These are phyloP conservation scores for Dissophora globulifera DNA, from an alignment of 192 early-diverging fungal species.

Conservation along the genomic window DNA sequence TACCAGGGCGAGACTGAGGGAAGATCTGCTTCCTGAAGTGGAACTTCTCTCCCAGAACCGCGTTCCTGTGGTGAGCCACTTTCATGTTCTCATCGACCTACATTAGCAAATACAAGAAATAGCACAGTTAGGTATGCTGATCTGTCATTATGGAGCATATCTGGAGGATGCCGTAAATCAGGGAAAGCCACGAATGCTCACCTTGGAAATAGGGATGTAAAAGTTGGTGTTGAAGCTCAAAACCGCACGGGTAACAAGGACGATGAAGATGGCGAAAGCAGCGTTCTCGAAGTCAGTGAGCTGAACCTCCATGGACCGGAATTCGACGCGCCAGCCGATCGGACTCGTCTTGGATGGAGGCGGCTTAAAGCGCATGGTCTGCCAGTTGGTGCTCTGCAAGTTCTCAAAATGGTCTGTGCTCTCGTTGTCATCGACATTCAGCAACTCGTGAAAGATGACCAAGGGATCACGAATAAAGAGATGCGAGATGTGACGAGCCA, in stretches of 20 bases:
- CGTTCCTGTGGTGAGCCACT: slow-evolving; percentile 84
- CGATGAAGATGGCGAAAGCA: slow-evolving; percentile 93
- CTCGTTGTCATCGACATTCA: slow-evolving; percentile 85
- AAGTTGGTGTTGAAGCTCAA: slow-evolving; percentile 91
- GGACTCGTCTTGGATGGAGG: slow-evolving; percentile 85
- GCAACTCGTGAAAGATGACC: slow-evolving; percentile 91
- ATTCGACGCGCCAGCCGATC: slow-evolving; percentile 99
- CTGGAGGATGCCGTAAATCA: too few relatives aligned
- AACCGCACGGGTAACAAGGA: slow-evolving; percentile 89
- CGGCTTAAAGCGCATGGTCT: slow-evolving; percentile 98
- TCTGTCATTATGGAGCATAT: too few relatives aligned
- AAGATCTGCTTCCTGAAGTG: slow-evolving; percentile 91
- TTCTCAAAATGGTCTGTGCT: slow-evolving; percentile 99
- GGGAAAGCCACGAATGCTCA: slow-evolving; percentile 35
- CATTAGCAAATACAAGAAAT: neutral
- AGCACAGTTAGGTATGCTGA: neutral
- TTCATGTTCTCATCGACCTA: slow-evolving; percentile 95
- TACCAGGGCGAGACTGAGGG: slow-evolving; percentile 56
- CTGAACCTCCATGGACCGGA: slow-evolving; percentile 97
- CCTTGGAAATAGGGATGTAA: slow-evolving; percentile 96
- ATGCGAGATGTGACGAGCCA: slow-evolving; percentile 94
- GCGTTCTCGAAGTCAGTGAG: slow-evolving; percentile 97
- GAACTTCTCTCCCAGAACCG: slow-evolving; percentile 84
- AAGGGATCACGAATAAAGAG: slow-evolving; percentile 98
- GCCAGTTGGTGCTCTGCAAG: slow-evolving; percentile 99